phyloP scores from a whole-genome alignment of 495 filamentous ascomycete species.

The Xylaria acuta region DNA sequence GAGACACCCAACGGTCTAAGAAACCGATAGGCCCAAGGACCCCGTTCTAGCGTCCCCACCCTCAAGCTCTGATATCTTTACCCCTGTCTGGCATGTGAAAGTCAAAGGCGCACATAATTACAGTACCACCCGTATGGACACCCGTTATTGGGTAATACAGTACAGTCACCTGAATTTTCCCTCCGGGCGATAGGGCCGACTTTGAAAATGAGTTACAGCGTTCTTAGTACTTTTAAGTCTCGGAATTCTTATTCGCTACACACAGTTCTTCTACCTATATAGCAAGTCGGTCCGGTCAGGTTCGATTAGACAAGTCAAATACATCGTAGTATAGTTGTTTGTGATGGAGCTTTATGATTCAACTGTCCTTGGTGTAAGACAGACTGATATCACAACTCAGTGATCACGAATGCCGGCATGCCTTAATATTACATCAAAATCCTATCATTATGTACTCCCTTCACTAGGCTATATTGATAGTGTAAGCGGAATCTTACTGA shows the following conservation, averaged over 20 bases:
- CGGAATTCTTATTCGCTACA: not conserved
- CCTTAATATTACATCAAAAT: constrained; percentile 20
- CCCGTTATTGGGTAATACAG: constrained; percentile 20
- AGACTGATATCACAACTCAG: not conserved
- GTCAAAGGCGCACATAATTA: constrained; percentile 7
- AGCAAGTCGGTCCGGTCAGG: constrained; percentile 4
- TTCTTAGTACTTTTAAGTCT: not conserved
- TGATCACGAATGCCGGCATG: not conserved
- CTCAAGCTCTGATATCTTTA: constrained; percentile 10
- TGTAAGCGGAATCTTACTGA: constrained; percentile 2
- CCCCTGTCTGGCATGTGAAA: constrained; percentile 42
- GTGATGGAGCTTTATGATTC: not conserved
- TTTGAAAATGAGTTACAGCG: not conserved
- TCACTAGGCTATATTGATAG: not conserved
- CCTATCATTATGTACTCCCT: constrained; percentile 11
- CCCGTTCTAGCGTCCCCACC: not conserved
- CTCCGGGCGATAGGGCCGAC: not conserved
- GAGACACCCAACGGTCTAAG: not conserved
- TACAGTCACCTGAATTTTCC: not conserved
- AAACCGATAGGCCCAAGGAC: not conserved
- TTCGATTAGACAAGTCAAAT: constrained; percentile 3
- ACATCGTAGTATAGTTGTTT: not conserved
- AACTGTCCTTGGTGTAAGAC: not conserved
- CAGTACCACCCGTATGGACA: too few species aligned
- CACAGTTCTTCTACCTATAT: not conserved